Conservation (phyloP, 2,329 filamentous ascomycete genomes). For the Beauveria asiatica region DNA sequence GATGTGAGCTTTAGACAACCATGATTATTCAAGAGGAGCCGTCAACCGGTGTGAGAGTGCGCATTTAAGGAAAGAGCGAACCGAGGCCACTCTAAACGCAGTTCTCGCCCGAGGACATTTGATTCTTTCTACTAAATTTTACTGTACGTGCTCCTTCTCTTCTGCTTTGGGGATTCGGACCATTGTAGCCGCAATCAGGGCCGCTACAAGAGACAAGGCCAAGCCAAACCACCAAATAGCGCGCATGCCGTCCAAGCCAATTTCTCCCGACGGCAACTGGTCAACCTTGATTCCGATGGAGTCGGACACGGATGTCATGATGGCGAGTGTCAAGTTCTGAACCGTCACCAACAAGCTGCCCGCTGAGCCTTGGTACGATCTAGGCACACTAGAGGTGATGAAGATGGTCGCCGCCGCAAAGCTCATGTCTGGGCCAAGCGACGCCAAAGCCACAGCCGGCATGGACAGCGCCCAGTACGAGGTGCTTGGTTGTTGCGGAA, state of each 20-base stretch:
- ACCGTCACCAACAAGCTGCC: conserved; percentile 37
- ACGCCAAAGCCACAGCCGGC: conserved; percentile 34
- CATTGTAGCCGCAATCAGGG: conserved; percentile 9
- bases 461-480: conserved; percentile 37
- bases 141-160: conserved; percentile 12
- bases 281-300: conserved; percentile 22
- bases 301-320: conserved; percentile 27
- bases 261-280: conserved; percentile 4
- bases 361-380: conserved; percentile 37
- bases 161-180: conserved; percentile 12
- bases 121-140: neutral
- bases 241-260: conserved; percentile 9
- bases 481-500: conserved; percentile 27
- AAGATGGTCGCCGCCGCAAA: conserved; percentile 41
- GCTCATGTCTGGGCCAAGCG: conserved; percentile 37
- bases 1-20: too few species aligned
- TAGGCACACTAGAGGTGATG: conserved; percentile 35
- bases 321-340: conserved; percentile 36
- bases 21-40: too few species aligned
- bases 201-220: conserved; percentile 7
- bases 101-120: too few species aligned
- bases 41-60: too few species aligned
- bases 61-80: too few species aligned
- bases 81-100: too few species aligned
- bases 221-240: conserved; percentile 14